Base-by-base conservation (phyloP, 768 basidiomycete genomes). In the Lepiota brunneoincarnata region DNA sequence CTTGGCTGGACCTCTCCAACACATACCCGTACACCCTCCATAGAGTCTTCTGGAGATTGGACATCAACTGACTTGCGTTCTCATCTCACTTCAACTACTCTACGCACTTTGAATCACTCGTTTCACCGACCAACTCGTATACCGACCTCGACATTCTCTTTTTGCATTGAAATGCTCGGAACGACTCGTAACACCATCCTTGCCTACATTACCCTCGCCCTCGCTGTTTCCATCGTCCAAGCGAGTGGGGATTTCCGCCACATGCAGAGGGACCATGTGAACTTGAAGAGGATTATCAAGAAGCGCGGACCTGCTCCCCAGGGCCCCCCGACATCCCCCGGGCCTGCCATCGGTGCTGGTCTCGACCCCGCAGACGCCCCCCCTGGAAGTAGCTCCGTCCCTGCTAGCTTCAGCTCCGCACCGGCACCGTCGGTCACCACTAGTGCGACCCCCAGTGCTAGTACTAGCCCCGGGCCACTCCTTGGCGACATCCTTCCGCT, bases 241-340 rank as follows among this genome's bases (percentile, higher is more conserved):
- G 80, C 80, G 21, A 51, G 26, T 63, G 70, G 77, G 52, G 65
- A 73, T 55, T 69, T 72, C 57, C 70, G 68, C 26, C 60, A 66
- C 57, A 69, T 69, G 34, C 83, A 75, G 47, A 81, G 81, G 59
- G 79, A 79, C 68, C 84, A 87, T 69, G 73, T 61, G 47, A 72
- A 72, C 62, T 69, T 83, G 62, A 81, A 82, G 63, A 86, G 89
- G 62, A 69, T 91, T 66, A 65, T 91, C 60, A 87, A 77, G 72
- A 89, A 87, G 66, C 86, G 89, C 35, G 31, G 31, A 2, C 31
- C 31, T 31, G 64, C 72, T 3, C 73, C 78, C 1, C 56, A 62
- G 39, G 39, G 55, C 65, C 51, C 63, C 65, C 52, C 57, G 57
- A 26, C 53, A 52, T 39, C 37, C 60, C n/a, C 46, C 54, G 31